A percentile compares a stretch with the other conserved stretches of the same genome.
These are phyloP conservation scores for Stachybotrys echinatus DNA, from an alignment of 2,329 filamentous ascomycete genomes.

Conservation along the genomic window DNA sequence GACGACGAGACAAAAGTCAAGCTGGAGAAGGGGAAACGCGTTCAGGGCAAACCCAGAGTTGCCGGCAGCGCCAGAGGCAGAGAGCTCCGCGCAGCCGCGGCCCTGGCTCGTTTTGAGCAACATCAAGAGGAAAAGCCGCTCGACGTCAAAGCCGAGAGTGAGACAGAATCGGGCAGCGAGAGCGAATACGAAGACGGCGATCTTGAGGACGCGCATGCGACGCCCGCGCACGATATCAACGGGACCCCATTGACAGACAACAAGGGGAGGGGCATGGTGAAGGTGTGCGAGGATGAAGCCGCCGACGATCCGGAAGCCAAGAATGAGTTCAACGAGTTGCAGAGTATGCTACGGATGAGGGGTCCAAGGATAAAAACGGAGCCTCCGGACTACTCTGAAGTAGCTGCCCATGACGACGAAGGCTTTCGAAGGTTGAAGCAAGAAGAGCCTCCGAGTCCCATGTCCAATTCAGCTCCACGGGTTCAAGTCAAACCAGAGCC, in stretches of 20 bases:
- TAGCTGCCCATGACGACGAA: not conserved
- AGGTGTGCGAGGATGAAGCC: conserved; percentile 68
- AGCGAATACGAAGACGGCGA: conserved; percentile 43
- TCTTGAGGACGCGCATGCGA: conserved; percentile 31
- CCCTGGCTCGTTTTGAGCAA: conserved; percentile 65
- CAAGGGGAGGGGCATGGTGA: conserved; percentile 63
- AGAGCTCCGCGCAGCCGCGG: conserved; percentile 71
- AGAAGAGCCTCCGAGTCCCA: not conserved
- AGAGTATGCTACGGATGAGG: conserved; percentile 27
- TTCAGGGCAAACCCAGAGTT: conserved; percentile 63
- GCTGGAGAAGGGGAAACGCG: conserved; percentile 61
- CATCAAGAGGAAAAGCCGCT: conserved; percentile 40
- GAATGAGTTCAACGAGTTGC: conserved; percentile 60
- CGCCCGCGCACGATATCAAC: conserved; percentile 59
- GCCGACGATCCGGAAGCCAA: conserved; percentile 37
- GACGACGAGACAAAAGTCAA: conserved; percentile 61
- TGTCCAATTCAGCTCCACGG: not conserved
- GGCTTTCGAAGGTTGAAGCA: not conserved
- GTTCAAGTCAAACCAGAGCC: not conserved
- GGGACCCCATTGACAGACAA: conserved; percentile 60
- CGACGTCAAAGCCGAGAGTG: conserved; percentile 24
- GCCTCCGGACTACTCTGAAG: not conserved
- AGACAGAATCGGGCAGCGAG: conserved; percentile 38
- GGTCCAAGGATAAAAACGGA: conserved; percentile 10
- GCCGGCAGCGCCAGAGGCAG: conserved; percentile 69